These are phyloP conservation scores for Candida sp. DNA, from an alignment of 1,139 yeast genomes.

Conservation along the genomic window DNA sequence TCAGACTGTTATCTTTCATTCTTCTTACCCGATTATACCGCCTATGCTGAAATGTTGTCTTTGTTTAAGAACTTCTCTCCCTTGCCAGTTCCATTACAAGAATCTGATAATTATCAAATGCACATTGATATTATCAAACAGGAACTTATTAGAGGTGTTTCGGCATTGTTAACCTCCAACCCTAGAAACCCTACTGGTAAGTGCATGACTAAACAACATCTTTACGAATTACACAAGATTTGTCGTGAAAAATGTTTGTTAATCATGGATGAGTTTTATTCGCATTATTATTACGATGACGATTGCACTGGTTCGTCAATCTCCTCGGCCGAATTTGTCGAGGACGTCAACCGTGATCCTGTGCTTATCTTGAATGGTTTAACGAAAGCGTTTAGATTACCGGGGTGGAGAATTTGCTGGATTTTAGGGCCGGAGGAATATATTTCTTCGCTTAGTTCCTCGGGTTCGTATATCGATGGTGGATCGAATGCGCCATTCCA, in stretches of 20 bases:
- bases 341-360: slow-evolving; percentile 60
- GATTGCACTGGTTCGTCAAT: slow-evolving; percentile 56
- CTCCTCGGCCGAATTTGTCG: slow-evolving; percentile 52
- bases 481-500: slow-evolving; percentile 68
- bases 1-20: slow-evolving; percentile 61
- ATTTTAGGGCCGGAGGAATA: slow-evolving; percentile 65
- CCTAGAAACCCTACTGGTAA: slow-evolving; percentile 71
- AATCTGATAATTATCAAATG: slow-evolving; percentile 57
- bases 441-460: slow-evolving; percentile 55
- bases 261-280: slow-evolving; percentile 68
- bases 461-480: slow-evolving; percentile 65
- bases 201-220: slow-evolving; percentile 51
- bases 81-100: slow-evolving; percentile 63
- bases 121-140: slow-evolving; percentile 54
- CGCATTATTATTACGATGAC: slow-evolving; percentile 61
- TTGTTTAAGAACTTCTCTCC: slow-evolving; percentile 66
- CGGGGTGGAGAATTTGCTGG: slow-evolving; percentile 75
- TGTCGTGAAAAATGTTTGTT: slow-evolving; percentile 57
- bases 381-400: slow-evolving; percentile 63
- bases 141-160: slow-evolving; percentile 60
- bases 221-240: slow-evolving; percentile 50
- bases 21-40: slow-evolving; percentile 68
- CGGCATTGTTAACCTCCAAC: slow-evolving; percentile 59
- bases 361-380: slow-evolving; percentile 63
- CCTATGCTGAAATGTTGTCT: slow-evolving; percentile 71